Evolutionary conservation across 345 rosid genomes (phyloP).

Genomic region (Psidium friedrichsthalianum): DNA sequence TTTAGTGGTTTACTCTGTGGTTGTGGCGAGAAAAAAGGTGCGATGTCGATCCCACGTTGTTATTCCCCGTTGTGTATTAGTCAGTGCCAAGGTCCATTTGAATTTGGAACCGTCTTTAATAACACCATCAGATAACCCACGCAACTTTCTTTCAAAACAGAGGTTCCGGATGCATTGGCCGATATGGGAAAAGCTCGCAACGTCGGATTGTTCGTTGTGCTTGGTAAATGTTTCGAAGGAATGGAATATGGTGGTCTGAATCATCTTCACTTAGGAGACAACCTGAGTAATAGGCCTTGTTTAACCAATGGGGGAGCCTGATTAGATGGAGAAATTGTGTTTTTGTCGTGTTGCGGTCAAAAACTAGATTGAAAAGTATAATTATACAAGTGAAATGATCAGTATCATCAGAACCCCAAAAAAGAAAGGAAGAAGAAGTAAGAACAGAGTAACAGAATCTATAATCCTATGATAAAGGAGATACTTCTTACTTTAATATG

Average conservation of each 20-base stretch:
- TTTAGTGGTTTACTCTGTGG: no score
- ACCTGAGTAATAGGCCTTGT: not conserved
- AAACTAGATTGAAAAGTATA: not conserved
- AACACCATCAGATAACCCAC: not conserved
- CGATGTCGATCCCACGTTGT: no score
- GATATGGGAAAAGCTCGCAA: not conserved
- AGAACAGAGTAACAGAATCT: not conserved
- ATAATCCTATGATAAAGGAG: not conserved
- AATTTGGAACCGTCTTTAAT: not conserved
- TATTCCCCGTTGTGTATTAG: not conserved
- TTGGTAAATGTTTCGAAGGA: not conserved
- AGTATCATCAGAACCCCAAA: not conserved
- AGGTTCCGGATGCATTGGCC: not conserved
- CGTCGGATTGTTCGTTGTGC: not conserved
- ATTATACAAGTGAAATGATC: not conserved
- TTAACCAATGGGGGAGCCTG: not conserved
- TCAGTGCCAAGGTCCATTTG: not conserved
- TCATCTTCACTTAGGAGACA: not conserved
- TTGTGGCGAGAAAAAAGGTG: no score
- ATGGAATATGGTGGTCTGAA: not conserved
- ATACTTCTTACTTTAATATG: not conserved
- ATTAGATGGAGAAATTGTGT: not conserved
- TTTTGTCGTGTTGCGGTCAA: not conserved
- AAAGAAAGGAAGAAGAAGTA: not conserved
- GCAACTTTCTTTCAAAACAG: not conserved